These are phyloP conservation scores for Coccomyxa sp. DNA, from an alignment of 139 green algal species.

Conservation along the genomic window DNA sequence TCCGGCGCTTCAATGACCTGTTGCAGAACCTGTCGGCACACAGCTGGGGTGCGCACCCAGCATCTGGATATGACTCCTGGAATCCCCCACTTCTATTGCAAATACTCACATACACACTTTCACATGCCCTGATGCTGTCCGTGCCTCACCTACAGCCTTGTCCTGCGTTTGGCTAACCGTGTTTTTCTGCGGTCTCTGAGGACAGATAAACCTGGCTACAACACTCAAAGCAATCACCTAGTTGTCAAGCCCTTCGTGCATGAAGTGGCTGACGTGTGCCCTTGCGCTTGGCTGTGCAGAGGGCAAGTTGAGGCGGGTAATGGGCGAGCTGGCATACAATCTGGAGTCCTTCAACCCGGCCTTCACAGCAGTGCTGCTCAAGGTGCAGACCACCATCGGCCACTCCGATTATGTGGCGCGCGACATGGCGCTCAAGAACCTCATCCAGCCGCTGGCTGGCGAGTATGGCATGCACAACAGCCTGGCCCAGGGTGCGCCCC, in stretches of 20 bases:
- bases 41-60: conserved; percentile 52
- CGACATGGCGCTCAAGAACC: conserved; percentile 77
- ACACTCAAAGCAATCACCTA: no score
- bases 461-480: conserved; percentile 93
- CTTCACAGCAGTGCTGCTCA: conserved; percentile 83
- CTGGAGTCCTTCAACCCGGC: conserved; percentile 94
- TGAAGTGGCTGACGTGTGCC: neutral
- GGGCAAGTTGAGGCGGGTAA: conserved; percentile 70
- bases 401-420: conserved; percentile 73
- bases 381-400: conserved; percentile 79
- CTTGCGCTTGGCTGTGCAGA: conserved; percentile 37
- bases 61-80: no score
- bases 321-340: conserved; percentile 88
- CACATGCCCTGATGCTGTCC: no score
- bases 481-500: conserved; percentile 60
- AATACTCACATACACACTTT: no score
- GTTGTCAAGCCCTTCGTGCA: no score
- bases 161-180: no score
- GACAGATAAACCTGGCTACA: no score
- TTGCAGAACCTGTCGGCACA: conserved; percentile 56
- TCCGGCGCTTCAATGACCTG: conserved; percentile 77
- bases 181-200: neutral
- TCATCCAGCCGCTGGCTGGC: conserved; percentile 89
- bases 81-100: no score
- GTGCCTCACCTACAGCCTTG: no score